Conservation (phyloP, 2,329 filamentous ascomycete species). For the Talaromyces sp. region DNA sequence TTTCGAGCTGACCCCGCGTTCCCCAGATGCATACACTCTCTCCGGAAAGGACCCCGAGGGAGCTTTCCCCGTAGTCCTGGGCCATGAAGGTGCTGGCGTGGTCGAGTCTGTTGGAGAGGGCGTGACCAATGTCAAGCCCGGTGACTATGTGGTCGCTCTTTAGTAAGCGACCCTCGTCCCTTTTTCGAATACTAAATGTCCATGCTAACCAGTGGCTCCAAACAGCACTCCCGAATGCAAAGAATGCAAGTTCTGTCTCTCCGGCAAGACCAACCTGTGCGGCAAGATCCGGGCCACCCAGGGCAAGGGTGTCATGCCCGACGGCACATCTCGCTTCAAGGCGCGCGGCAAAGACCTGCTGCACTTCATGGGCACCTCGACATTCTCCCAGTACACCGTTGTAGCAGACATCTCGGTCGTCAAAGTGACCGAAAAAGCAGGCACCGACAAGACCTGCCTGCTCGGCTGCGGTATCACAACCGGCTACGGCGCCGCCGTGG, state of each 20-base stretch:
- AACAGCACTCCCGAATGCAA: constrained; percentile 86
- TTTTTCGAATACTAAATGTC: too few species aligned
- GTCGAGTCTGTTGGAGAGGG: constrained; percentile 93
- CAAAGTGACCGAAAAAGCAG: constrained; percentile 80
- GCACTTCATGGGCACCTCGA: constrained; percentile 99
- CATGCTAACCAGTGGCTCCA: background rate
- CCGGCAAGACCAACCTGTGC: constrained; percentile 98
- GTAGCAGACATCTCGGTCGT: constrained; percentile 98
- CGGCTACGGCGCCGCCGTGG: constrained; percentile 89
- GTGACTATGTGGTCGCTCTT: constrained; percentile 84
- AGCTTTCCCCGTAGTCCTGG: constrained; percentile 81
- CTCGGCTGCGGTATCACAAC: constrained; percentile 98
- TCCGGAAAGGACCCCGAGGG: constrained; percentile 97
- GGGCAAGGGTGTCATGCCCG: constrained; percentile 93
- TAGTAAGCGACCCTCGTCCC: constrained; percentile 52
- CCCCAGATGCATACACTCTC: constrained; percentile 79
- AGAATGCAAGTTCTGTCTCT: constrained; percentile 99
- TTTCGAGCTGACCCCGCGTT: background rate
- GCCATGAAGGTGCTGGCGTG: constrained; percentile 85
- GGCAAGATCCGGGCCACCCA: constrained; percentile 98
- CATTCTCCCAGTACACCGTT: constrained; percentile 98
- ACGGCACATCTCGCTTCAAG: constrained; percentile 90
- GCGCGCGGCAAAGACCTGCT: constrained; percentile 92
- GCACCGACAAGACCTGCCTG: constrained; percentile 93
- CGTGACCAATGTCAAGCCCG: constrained; percentile 87